Evolutionary conservation across 768 basidiomycete genomes (phyloP), one percentile per base, ranked within the genome.

Genomic region (Psilocybe cubensis): DNA sequence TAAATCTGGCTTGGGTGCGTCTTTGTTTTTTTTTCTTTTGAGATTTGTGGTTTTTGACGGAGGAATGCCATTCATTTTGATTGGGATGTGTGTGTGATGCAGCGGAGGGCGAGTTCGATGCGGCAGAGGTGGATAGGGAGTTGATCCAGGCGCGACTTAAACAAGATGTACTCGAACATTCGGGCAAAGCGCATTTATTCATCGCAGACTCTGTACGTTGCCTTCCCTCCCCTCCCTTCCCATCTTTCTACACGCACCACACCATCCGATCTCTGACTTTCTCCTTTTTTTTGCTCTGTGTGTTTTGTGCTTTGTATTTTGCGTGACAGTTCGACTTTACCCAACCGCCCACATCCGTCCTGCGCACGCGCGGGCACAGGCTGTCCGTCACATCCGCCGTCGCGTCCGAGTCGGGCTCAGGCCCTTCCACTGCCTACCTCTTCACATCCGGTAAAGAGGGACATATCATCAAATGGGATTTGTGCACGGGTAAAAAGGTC

Each of bases 361-460:
- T 95, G 50, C 85, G 83, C 51, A 87, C 83, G 23, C 82, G 85
- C 33, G 88, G 89, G 2, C 92, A 96, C 70, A 81, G 89, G 40
- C 80, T 92, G 54, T 83, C 92, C 7, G 83, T 94, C 10, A 96
- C 97, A 1, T 86, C 87, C 25, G 91, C 95, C 2, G 83, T 89
- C 21, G 85, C 88, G 2, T 88, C 92, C 1, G 83, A 88, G 48
- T 85, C 90, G 24, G 86, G 82, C 12, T n/a, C n/a, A n/a, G n/a
- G n/a, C n/a, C n/a, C n/a, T n/a, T n/a, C n/a, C n/a, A n/a, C n/a
- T n/a, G 79, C 79, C 52, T 84, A 83, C 67, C 81, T 98, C n/a
- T 98, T 88, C 70, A 94, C 94, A 0, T 77, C 94, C 0, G 90
- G 91, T 8, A 99, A 99, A 69, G 94, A 96, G 66, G 97, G 96